These are phyloP conservation scores for Ilex asprella DNA, from an alignment of 257 asterid genomes.

Conservation along the genomic window DNA sequence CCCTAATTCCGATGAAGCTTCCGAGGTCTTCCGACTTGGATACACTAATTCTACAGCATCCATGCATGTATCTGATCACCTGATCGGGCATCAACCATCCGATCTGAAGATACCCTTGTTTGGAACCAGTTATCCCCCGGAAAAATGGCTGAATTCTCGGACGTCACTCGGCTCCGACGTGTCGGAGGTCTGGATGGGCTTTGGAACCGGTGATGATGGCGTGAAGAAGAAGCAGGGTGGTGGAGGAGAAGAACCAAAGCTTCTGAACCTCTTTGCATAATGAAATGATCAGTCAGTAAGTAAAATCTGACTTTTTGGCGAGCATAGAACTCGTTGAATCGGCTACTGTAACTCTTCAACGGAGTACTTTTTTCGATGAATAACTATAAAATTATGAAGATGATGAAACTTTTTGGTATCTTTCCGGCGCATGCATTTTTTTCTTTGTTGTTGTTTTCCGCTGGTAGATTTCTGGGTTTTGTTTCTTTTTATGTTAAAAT, in stretches of 20 bases:
- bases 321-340: no score
- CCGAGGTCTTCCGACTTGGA: slow-evolving; percentile 15
- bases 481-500: no score
- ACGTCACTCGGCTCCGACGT: slow-evolving; percentile 37
- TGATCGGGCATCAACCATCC: slow-evolving; percentile 6
- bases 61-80: slow-evolving; percentile 23
- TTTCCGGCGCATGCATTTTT: no score
- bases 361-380: no score
- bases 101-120: slow-evolving; percentile 5
- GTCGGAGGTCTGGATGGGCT: slow-evolving; percentile 45
- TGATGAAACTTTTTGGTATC: no score
- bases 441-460: no score
- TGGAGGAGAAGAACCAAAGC: slow-evolving; percentile 67
- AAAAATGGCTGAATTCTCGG: slow-evolving; percentile 15
- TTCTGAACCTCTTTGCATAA: slow-evolving; percentile 71
- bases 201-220: slow-evolving; percentile 29
- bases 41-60: slow-evolving; percentile 6
- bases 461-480: no score
- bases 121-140: neutral
- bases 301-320: no score
- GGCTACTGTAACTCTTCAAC: no score
- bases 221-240: slow-evolving; percentile 11
- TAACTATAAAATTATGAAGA: no score
- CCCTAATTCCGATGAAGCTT: slow-evolving; percentile 11
- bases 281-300: neutral